Evolutionary conservation across 2,329 filamentous ascomycete genomes (phyloP), one percentile per base, ranked within the genome.

Genomic region (Chalaropsis thielavioides): DNA sequence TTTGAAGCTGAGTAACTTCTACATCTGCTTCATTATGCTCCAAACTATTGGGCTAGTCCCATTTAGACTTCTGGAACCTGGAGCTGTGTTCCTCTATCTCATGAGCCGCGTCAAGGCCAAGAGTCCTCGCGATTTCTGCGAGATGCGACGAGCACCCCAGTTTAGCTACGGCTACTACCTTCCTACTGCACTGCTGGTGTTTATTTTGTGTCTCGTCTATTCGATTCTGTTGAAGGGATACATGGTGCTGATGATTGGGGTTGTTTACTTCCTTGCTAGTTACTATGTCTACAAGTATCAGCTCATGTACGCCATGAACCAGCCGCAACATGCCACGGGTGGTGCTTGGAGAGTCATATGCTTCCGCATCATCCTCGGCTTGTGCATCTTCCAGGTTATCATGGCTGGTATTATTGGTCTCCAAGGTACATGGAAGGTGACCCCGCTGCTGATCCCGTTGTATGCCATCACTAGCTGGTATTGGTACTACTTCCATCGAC

Each of bases 81-180:
- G 94, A 58, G 88, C 86, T 70, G 86, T 99, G 1, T 80, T 85
- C 0, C 77, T 96, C 61, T 95, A 96, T 70, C 91, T 92, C 0
- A 83, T 96, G 72, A 84, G 85, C 68, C 81, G 87, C 31, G 81
- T 95, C 70, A 81, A 83, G 41, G 90, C 92, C 15, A 90, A 87
- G 71, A 97, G 94, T 0, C 94, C 94, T 1, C 83, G 95, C 72
- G 92, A 99, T 72, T 91, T 88, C 71, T 87, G 88, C 0, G 87
- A 95, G 72, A 79, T 97, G 19, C 82, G 87, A 19, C 83, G 88
- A 67, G 92, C 95, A 0, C 89, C 91, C 0, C 79, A 88, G 10
- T 99, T 99, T 76, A 92, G 89, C 74, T 99, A 99, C 71, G 94
- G 94, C 24, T 96, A 96, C 75, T 97, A 91, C 71, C 82, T 99